A percentile compares a stretch with the other conserved stretches of the same genome.
Conservation (phyloP, 352 stramenopile genomes). For the Globisporangium ultimum region DNA sequence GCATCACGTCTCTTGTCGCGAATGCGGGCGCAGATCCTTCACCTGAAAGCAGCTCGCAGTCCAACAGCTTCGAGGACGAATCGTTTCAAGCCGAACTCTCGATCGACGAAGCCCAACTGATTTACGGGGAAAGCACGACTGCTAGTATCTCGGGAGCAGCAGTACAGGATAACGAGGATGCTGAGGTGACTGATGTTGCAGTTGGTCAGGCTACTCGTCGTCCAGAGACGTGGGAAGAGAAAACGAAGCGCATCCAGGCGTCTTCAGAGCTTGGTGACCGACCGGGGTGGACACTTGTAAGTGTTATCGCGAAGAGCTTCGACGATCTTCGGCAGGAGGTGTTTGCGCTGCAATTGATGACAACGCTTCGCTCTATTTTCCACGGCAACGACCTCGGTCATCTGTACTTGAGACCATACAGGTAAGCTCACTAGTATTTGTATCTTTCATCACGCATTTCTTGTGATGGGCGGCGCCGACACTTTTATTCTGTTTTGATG, state of each 20-base stretch:
- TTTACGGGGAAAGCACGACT: constrained; percentile 27
- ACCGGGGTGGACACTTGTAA: constrained; percentile 29
- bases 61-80: constrained; percentile 12
- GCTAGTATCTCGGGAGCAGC: constrained; percentile 7
- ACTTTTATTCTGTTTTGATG: not conserved
- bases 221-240: constrained; percentile 18
- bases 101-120: constrained; percentile 22
- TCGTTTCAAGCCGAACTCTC: constrained; percentile 18
- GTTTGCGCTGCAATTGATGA: constrained; percentile 36
- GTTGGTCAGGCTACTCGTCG: not conserved
- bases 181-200: not conserved
- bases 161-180: not conserved
- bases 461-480: not conserved
- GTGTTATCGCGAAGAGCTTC: constrained; percentile 40
- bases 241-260: constrained; percentile 15
- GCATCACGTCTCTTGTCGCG: not conserved
- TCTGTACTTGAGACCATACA: constrained; percentile 33
- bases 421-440: constrained; percentile 13
- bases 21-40: not conserved
- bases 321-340: constrained; percentile 39
- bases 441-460: too few relatives aligned
- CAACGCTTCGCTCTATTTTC: constrained; percentile 25
- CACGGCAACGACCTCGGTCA: constrained; percentile 21
- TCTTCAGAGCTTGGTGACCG: constrained; percentile 19
- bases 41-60: not conserved